A percentile compares a stretch with the other conserved stretches of the same genome.
These are phyloP conservation scores for Aspergillus heteromorphus DNA, from an alignment of 495 filamentous ascomycete species.

Conservation along the genomic window DNA sequence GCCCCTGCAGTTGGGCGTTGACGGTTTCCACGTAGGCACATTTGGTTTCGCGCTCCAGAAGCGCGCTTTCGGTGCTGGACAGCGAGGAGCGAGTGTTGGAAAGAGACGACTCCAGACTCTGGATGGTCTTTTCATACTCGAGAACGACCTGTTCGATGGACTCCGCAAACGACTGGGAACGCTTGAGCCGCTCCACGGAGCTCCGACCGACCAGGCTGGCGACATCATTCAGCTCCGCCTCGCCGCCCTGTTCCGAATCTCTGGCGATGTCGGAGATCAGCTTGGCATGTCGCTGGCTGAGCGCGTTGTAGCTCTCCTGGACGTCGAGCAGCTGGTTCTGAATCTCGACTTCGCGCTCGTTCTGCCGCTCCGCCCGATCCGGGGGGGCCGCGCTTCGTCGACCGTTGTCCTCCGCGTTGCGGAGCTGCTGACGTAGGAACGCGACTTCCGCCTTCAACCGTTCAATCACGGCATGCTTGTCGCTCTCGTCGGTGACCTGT, in stretches of 20 bases:
- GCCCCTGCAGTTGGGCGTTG: slow-evolving; percentile 79
- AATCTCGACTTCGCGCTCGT: slow-evolving; percentile 80
- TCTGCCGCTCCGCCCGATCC: slow-evolving; percentile 72
- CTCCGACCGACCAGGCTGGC: slow-evolving; percentile 62
- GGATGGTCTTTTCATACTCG: slow-evolving; percentile 98
- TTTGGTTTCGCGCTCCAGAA: slow-evolving; percentile 90
- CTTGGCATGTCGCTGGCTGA: slow-evolving; percentile 88
- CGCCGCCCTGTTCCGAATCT: slow-evolving; percentile 55
- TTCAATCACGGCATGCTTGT: slow-evolving; percentile 93
- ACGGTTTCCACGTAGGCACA: slow-evolving; percentile 89
- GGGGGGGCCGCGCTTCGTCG: slow-evolving; percentile 54
- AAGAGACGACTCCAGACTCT: slow-evolving; percentile 84
- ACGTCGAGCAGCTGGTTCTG: slow-evolving; percentile 90
- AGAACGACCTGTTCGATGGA: slow-evolving; percentile 93
- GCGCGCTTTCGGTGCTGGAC: slow-evolving; percentile 71
- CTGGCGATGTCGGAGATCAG: slow-evolving; percentile 91
- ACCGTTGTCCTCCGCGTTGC: slow-evolving; percentile 58
- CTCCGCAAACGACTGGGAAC: slow-evolving; percentile 90
- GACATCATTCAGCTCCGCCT: slow-evolving; percentile 54
- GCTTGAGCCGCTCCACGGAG: slow-evolving; percentile 83
- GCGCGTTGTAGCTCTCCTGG: slow-evolving; percentile 89
- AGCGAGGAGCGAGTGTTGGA: slow-evolving; percentile 83
- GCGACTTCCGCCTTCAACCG: slow-evolving; percentile 89
- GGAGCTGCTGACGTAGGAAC: slow-evolving; percentile 91
- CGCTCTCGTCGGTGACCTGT: slow-evolving; percentile 80